Evolutionary conservation across 1,284 basidiomycete species (phyloP).

Genomic region (Ceratobasidium sp.): DNA sequence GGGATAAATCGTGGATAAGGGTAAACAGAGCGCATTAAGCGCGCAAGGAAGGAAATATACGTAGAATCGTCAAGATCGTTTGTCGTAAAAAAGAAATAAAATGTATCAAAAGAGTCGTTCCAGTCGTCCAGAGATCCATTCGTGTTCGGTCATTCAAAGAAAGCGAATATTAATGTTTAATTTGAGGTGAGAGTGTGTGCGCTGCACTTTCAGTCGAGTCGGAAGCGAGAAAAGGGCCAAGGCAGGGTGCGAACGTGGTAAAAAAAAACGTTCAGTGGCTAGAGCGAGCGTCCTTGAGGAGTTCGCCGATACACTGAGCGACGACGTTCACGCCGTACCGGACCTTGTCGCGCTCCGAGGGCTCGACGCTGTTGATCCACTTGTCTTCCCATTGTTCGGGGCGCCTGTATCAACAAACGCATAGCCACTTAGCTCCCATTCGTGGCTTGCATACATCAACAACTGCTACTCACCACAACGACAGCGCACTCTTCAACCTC

Average conservation of each 20-base stretch:
- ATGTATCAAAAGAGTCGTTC: constrained; percentile 11
- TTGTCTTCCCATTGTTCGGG: constrained; percentile 43
- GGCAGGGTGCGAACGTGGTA: neutral
- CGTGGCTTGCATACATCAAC: constrained; percentile 2
- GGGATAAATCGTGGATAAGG: neutral
- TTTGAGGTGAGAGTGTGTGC: constrained; percentile 10
- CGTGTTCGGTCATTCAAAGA: neutral
- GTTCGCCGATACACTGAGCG: constrained; percentile 37
- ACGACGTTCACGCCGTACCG: constrained; percentile 40
- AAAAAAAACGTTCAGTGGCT: neutral
- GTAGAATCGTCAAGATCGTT: constrained; percentile 22
- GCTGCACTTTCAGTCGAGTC: neutral
- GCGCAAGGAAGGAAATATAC: neutral
- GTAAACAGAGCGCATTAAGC: neutral
- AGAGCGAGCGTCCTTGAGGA: constrained; percentile 33
- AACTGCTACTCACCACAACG: constrained; percentile 25
- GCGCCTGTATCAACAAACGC: constrained; percentile 19
- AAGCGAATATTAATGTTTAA: constrained; percentile 29
- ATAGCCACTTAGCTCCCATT: neutral
- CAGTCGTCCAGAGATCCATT: too few species aligned
- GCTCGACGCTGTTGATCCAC: constrained; percentile 42
- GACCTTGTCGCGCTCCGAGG: constrained; percentile 39
- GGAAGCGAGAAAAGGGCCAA: neutral
- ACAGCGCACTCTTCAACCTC: constrained; percentile 35
- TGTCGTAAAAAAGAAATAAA: constrained; percentile 1